These are phyloP conservation scores for Pythium brassicae DNA, from an alignment of 352 stramenopile species.

Conservation along the genomic window DNA sequence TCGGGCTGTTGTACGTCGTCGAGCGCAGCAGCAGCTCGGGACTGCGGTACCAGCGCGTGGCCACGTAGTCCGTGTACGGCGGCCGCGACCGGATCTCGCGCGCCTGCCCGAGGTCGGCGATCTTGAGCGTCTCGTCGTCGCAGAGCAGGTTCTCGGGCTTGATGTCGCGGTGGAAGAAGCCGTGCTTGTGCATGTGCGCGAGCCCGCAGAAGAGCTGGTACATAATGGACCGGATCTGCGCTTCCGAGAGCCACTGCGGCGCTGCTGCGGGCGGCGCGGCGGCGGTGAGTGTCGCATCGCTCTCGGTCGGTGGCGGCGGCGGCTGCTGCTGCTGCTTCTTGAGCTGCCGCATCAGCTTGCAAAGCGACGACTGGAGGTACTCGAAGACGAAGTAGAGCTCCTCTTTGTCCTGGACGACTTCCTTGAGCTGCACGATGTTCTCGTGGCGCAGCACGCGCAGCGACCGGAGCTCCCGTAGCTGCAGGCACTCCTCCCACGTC, in stretches of 20 bases:
- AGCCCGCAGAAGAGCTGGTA: constrained; percentile 74
- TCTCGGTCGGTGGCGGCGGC: not conserved
- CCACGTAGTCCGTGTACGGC: constrained; percentile 72
- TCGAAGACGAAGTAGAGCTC: constrained; percentile 89
- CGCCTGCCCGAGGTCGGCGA: constrained; percentile 68
- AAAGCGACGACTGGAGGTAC: constrained; percentile 83
- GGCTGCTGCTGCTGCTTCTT: constrained; percentile 21
- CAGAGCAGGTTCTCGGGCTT: constrained; percentile 77
- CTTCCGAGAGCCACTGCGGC: constrained; percentile 40
- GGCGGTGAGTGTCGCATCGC: not conserved
- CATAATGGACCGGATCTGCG: constrained; percentile 72
- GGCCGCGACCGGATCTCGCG: constrained; percentile 68
- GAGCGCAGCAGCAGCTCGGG: constrained; percentile 63
- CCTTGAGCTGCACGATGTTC: constrained; percentile 84
- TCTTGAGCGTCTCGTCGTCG: constrained; percentile 62
- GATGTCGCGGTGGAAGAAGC: constrained; percentile 81
- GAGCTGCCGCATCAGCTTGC: constrained; percentile 54
- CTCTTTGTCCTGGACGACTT: constrained; percentile 82
- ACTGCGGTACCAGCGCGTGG: constrained; percentile 77
- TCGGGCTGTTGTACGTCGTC: constrained; percentile 72
- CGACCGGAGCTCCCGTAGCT: constrained; percentile 77
- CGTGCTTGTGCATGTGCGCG: constrained; percentile 81
- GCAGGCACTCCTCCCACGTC: constrained; percentile 80
- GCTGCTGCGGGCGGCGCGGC: constrained; percentile 1
- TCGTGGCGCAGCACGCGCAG: constrained; percentile 70